phyloP scores from a whole-genome alignment of 352 stramenopile species.

The Phytopythium montanum region DNA sequence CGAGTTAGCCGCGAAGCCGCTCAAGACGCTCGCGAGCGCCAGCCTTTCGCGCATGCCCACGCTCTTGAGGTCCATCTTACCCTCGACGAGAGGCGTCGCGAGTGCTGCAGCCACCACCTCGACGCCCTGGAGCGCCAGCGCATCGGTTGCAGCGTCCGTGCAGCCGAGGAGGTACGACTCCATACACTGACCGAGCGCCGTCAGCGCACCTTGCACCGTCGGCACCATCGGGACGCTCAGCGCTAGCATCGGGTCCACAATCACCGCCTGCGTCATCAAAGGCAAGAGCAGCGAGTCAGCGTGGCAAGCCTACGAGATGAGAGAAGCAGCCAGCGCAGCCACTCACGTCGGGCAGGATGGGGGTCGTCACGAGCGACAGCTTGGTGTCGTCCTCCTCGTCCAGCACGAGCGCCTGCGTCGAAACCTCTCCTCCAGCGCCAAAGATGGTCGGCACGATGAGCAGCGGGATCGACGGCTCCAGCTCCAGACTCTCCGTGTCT shows the following conservation, averaged over 20 bases:
- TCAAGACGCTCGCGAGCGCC: slow-evolving; percentile 50
- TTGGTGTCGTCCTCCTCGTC: slow-evolving; percentile 67
- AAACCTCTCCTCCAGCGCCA: slow-evolving; percentile 52
- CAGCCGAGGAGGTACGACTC: slow-evolving; percentile 68
- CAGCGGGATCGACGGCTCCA: slow-evolving; percentile 28
- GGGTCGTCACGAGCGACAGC: slow-evolving; percentile 30
- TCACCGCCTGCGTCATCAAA: slow-evolving; percentile 40
- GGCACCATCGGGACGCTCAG: slow-evolving; percentile 48
- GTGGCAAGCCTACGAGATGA: not conserved
- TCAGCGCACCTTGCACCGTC: slow-evolving; percentile 58
- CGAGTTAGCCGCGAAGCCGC: slow-evolving; percentile 46
- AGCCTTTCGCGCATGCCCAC: slow-evolving; percentile 48
- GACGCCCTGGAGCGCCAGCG: slow-evolving; percentile 56
- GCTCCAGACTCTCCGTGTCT: slow-evolving; percentile 6
- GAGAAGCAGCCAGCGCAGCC: not conserved
- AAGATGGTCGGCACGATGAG: slow-evolving; percentile 60
- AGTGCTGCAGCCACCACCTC: slow-evolving; percentile 50
- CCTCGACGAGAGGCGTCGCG: slow-evolving; percentile 48
- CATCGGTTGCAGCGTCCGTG: slow-evolving; percentile 30
- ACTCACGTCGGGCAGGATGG: slow-evolving; percentile 45
- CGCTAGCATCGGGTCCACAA: slow-evolving; percentile 66
- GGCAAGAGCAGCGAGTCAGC: slow-evolving; percentile 2
- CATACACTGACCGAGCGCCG: slow-evolving; percentile 65
- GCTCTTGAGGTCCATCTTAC: slow-evolving; percentile 60
- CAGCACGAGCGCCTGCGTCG: slow-evolving; percentile 46